Percentiles rank a stretch among this genome's conserved stretches.
Evolutionary conservation across 2,329 filamentous ascomycete genomes (phyloP).

Genomic region (Pyrenophora graminea): DNA sequence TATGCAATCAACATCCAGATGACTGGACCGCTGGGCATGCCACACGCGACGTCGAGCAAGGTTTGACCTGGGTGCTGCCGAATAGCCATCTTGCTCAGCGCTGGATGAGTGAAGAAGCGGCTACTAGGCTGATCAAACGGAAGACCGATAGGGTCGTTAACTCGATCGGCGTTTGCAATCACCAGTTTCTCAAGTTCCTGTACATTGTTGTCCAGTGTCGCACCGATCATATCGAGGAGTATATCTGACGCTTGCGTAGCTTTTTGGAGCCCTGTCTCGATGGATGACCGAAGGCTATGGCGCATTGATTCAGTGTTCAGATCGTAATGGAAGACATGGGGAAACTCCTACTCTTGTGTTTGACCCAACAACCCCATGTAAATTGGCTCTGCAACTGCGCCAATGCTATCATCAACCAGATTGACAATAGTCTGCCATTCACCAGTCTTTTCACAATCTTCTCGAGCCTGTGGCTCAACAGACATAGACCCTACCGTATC

Average conservation of each 20-base stretch:
- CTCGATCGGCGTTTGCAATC: conserved; percentile 25
- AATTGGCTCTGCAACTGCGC: conserved; percentile 11
- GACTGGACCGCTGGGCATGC: conserved; percentile 31
- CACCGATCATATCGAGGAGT: conserved; percentile 36
- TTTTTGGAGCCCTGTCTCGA: conserved; percentile 24
- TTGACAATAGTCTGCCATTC: conserved; percentile 14
- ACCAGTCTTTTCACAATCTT: conserved; percentile 5
- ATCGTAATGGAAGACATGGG: neutral
- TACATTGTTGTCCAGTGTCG: conserved; percentile 30
- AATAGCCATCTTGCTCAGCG: conserved; percentile 31
- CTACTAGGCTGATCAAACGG: conserved; percentile 31
- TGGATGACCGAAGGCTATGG: conserved; percentile 13
- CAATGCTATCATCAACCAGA: neutral
- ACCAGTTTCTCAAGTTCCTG: conserved; percentile 34
- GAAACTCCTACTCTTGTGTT: conserved; percentile 11
- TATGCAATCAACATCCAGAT: conserved; percentile 36
- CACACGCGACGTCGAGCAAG: conserved; percentile 40
- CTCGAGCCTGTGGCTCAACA: neutral
- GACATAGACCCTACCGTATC: conserved; percentile 7
- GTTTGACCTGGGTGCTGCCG: conserved; percentile 39
- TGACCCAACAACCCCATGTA: conserved; percentile 16
- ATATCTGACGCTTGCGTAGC: conserved; percentile 13
- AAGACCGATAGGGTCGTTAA: conserved; percentile 39
- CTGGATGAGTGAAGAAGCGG: conserved; percentile 34
- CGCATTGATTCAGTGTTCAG: conserved; percentile 1